Percentiles rank a stretch among this genome's conserved stretches.
phyloP scores from a whole-genome alignment of 345 rosid genomes.

The Euphorbia peplus region DNA sequence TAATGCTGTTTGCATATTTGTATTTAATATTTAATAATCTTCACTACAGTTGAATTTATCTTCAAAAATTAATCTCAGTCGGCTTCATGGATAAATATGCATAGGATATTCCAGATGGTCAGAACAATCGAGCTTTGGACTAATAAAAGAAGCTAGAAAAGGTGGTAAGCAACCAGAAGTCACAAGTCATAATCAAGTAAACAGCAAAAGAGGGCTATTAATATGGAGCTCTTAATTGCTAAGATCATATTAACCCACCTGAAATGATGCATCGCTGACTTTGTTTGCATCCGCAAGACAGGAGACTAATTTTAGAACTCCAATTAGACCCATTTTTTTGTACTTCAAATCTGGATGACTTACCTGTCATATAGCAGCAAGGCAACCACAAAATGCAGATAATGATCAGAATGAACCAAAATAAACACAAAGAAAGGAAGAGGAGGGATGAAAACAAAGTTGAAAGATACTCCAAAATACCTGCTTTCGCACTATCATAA shows the following conservation, averaged over 20 bases:
- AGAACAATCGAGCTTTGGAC: too few relatives aligned
- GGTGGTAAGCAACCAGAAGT: too few relatives aligned
- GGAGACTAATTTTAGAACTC: conserved; percentile 65
- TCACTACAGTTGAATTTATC: not conserved
- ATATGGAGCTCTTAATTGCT: not conserved
- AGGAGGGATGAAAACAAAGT: not conserved
- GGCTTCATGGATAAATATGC: not conserved
- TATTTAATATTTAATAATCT: not conserved
- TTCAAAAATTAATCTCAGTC: not conserved
- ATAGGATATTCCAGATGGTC: not conserved
- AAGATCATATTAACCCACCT: conserved; percentile 35
- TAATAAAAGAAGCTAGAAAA: too few relatives aligned
- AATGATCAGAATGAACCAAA: not conserved
- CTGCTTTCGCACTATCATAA: conserved; percentile 81
- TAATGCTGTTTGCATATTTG: not conserved
- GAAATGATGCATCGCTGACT: conserved; percentile 37
- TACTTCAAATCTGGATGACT: conserved; percentile 71
- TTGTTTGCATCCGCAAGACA: conserved; percentile 51
- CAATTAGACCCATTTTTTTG: conserved; percentile 85
- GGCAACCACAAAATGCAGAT: conserved; percentile 4
- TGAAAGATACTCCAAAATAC: conserved; percentile 26
- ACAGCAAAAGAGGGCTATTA: not conserved
- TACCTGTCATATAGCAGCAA: conserved; percentile 39
- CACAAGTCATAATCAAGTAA: not conserved
- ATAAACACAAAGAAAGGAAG: not conserved